Evolutionary conservation across 129 eudicot species (phyloP).

Genomic region (Pulicaria dysenterica): DNA sequence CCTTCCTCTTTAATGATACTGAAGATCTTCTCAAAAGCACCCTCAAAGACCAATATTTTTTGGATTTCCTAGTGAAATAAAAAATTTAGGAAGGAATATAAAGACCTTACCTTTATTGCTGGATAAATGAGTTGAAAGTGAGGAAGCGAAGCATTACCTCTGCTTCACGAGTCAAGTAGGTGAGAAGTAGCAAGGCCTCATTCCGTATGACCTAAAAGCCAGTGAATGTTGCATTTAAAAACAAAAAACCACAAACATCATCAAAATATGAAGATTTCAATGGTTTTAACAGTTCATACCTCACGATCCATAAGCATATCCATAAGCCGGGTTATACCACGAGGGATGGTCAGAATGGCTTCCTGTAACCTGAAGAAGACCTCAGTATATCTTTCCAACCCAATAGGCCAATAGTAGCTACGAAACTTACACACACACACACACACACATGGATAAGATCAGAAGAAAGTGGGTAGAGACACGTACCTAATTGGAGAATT

Average conservation of each 20-base stretch:
- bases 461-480: constrained; percentile 3
- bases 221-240: constrained; percentile 2
- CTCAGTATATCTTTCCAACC: constrained; percentile 20
- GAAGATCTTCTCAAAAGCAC: constrained; percentile 97
- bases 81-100: constrained; percentile 6
- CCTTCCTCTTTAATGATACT: constrained; percentile 94
- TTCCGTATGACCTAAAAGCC: constrained; percentile 81
- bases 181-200: constrained; percentile 94
- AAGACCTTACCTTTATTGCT: constrained; percentile 18
- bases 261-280: background rate
- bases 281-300: constrained; percentile 49
- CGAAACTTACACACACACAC: background rate
- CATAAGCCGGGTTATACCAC: constrained; percentile 93
- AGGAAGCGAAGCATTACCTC: constrained; percentile 56
- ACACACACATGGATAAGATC: background rate
- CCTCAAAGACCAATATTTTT: constrained; percentile 97
- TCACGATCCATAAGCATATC: constrained; percentile 99
- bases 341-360: constrained; percentile 89
- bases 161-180: constrained; percentile 92
- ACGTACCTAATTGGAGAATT: constrained; percentile 78
- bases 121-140: constrained; percentile 15
- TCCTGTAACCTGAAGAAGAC: constrained; percentile 82
- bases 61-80: constrained; percentile 73
- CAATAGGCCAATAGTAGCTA: constrained; percentile 13
- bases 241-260: constrained; percentile 11